Percentiles rank a stretch among this genome's conserved stretches.
phyloP scores from a whole-genome alignment of 2,329 filamentous ascomycete genomes.

The Clarireedia monteithiana region DNA sequence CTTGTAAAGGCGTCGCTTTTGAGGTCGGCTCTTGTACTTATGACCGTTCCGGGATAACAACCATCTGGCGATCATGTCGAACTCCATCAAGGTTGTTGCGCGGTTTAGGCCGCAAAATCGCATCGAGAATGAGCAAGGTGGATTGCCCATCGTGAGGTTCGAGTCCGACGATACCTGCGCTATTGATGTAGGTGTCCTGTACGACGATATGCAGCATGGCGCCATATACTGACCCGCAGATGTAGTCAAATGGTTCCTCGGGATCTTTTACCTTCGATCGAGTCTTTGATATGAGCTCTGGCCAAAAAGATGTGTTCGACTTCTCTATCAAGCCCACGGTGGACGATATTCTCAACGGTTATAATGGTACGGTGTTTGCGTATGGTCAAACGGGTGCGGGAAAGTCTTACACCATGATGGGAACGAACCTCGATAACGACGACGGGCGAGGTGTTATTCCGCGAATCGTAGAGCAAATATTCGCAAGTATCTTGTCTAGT shows the following conservation, averaged over 20 bases:
- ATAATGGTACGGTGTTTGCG: slow-evolving; percentile 98
- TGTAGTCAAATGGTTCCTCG: slow-evolving; percentile 71
- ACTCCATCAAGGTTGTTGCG: slow-evolving; percentile 83
- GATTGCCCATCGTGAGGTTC: slow-evolving; percentile 86
- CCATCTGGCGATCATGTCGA: slow-evolving; percentile 30
- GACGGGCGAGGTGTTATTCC: slow-evolving; percentile 89
- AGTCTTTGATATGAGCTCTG: slow-evolving; percentile 89
- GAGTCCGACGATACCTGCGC: slow-evolving; percentile 81
- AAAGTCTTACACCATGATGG: slow-evolving; percentile 99
- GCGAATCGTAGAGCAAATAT: slow-evolving; percentile 95
- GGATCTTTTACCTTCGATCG: slow-evolving; percentile 95
- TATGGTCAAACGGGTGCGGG: slow-evolving; percentile 97
- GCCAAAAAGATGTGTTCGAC: slow-evolving; percentile 91
- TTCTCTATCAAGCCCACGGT: slow-evolving; percentile 95
- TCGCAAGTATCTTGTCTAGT: slow-evolving; percentile 86
- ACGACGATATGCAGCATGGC: neutral
- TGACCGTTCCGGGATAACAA: slow-evolving; percentile 25
- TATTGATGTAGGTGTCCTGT: slow-evolving; percentile 60
- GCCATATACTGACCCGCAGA: slow-evolving; percentile 22
- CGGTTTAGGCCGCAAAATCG: slow-evolving; percentile 97
- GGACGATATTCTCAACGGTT: slow-evolving; percentile 96
- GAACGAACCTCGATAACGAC: slow-evolving; percentile 85
- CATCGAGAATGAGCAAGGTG: slow-evolving; percentile 81
- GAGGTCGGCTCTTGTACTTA: slow-evolving; percentile 20
- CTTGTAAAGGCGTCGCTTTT: neutral